Percentiles rank a stretch among this genome's conserved stretches.
Evolutionary conservation across 257 asterid species (phyloP).

Genomic region (Scutellaria baicalensis): DNA sequence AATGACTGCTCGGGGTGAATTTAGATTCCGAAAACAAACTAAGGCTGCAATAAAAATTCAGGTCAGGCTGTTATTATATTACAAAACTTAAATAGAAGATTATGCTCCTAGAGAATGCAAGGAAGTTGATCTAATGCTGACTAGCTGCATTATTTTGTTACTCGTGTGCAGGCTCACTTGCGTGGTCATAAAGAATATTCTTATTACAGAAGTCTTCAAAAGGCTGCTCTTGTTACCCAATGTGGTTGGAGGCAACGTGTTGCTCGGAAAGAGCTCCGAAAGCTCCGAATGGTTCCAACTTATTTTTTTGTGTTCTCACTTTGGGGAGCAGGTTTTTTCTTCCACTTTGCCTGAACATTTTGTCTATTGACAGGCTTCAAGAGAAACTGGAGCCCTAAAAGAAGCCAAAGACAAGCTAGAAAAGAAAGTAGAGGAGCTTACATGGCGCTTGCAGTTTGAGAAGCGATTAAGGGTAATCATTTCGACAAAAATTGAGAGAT

Average conservation of each 20-base stretch:
- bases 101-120: conserved; percentile 13
- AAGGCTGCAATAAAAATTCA: conserved; percentile 86
- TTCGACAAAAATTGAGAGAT: conserved; percentile 7
- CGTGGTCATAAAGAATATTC: conserved; percentile 67
- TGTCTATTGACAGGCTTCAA: conserved; percentile 60
- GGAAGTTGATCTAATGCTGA: conserved; percentile 16
- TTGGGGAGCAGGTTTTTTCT: not conserved
- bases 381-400: conserved; percentile 96
- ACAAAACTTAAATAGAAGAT: conserved; percentile 3
- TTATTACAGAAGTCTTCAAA: conserved; percentile 70
- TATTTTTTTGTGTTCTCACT: conserved; percentile 17
- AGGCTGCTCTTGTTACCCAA: conserved; percentile 77
- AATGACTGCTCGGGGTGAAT: conserved; percentile 77
- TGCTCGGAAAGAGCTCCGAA: conserved; percentile 88
- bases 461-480: conserved; percentile 75
- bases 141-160: conserved; percentile 15
- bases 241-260: conserved; percentile 95
- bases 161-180: conserved; percentile 54
- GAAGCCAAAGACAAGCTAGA: conserved; percentile 97
- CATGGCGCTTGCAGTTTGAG: conserved; percentile 99
- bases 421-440: conserved; percentile 97
- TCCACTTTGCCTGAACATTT: conserved; percentile 10
- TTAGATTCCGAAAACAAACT: conserved; percentile 81
- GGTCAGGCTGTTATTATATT: conserved; percentile 39
- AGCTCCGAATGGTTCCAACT: conserved; percentile 73